Percentiles rank a stretch among this genome's conserved stretches.
These are phyloP conservation scores for Hypholoma fasciculare DNA, from an alignment of 768 basidiomycete genomes.

Conservation along the genomic window DNA sequence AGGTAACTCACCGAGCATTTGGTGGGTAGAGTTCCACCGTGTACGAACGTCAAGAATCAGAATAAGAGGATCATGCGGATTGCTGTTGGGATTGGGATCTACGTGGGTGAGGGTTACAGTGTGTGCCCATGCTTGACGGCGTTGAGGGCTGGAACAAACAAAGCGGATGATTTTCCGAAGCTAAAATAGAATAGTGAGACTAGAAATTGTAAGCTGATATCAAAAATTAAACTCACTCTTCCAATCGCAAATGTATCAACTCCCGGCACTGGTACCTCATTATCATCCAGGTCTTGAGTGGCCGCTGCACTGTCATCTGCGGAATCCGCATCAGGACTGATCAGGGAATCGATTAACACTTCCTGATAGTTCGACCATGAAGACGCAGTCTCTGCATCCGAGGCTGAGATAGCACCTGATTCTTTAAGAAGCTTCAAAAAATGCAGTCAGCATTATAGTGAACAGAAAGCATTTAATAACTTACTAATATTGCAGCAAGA, in stretches of 20 bases:
- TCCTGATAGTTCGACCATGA: neutral
- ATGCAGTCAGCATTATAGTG: neutral
- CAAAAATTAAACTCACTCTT: neutral
- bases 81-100: neutral
- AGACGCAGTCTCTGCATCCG: neutral
- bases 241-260: neutral
- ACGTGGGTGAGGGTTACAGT: constrained; percentile 5
- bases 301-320: neutral
- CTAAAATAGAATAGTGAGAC: constrained; percentile 6
- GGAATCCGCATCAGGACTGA: neutral
- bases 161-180: constrained; percentile 22
- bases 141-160: constrained; percentile 21
- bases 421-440: neutral
- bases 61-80: constrained; percentile 11
- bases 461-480: neutral
- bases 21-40: constrained; percentile 33
- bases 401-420: neutral
- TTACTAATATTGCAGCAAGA: constrained; percentile 32
- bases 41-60: constrained; percentile 32
- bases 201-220: neutral
- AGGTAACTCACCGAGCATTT: constrained; percentile 27
- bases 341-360: neutral
- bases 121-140: constrained; percentile 11
- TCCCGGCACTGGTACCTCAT: neutral
- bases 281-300: neutral